Conservation (phyloP, 768 basidiomycete species). For the Amanita fuliginea region DNA sequence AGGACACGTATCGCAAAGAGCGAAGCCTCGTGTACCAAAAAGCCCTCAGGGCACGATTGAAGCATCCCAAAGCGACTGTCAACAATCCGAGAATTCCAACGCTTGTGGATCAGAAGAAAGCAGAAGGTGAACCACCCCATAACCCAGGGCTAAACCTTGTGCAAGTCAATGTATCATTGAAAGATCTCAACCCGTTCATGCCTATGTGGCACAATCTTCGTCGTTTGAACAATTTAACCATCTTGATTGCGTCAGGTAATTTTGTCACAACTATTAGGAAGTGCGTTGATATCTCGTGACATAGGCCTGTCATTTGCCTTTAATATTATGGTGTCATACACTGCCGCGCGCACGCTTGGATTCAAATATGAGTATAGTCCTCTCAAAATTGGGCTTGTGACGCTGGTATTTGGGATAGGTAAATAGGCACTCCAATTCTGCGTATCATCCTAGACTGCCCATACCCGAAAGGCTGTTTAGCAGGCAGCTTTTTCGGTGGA, state of each 20-base stretch:
- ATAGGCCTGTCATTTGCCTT: slow-evolving; percentile 64
- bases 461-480: slow-evolving; percentile 20
- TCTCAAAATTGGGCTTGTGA: slow-evolving; percentile 63
- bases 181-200: slow-evolving; percentile 66
- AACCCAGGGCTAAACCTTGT: slow-evolving; percentile 7
- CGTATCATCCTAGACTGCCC: slow-evolving; percentile 13
- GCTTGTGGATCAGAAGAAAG: slow-evolving; percentile 10
- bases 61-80: slow-evolving; percentile 6
- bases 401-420: slow-evolving; percentile 69
- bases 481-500: slow-evolving; percentile 32
- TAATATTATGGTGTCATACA: slow-evolving; percentile 63
- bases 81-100: slow-evolving; percentile 16
- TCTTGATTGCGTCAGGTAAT: slow-evolving; percentile 54
- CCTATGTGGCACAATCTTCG: slow-evolving; percentile 50
- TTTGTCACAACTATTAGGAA: background rate
- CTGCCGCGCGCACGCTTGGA: slow-evolving; percentile 59
- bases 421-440: slow-evolving; percentile 9
- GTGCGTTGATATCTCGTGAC: slow-evolving; percentile 20
- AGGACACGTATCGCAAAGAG: slow-evolving; percentile 78
- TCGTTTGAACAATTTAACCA: slow-evolving; percentile 55
- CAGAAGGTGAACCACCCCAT: background rate
- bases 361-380: slow-evolving; percentile 54
- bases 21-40: slow-evolving; percentile 74
- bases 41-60: slow-evolving; percentile 37
- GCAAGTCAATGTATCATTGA: slow-evolving; percentile 41